phyloP scores from a whole-genome alignment of 2,329 filamentous ascomycete genomes.

The Chaetothyriales sp. region DNA sequence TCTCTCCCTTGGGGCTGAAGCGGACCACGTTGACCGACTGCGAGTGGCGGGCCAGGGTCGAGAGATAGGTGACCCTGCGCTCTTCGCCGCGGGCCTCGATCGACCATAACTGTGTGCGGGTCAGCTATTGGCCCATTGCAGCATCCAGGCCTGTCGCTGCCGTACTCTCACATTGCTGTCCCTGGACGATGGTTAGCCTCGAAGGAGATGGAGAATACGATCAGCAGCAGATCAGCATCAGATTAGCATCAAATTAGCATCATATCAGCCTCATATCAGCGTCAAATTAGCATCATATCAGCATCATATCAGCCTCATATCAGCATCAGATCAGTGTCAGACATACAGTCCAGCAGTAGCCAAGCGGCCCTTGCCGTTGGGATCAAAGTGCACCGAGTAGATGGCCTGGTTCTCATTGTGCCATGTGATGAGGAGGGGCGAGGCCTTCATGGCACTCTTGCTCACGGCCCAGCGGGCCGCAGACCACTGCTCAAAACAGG shows the following conservation, averaged over 20 bases:
- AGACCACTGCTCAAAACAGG: not conserved
- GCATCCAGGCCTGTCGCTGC: constrained; percentile 6
- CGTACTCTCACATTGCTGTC: constrained; percentile 90
- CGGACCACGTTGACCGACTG: constrained; percentile 96
- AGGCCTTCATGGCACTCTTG: constrained; percentile 64
- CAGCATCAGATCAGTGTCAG: too few relatives aligned
- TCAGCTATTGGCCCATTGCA: not conserved
- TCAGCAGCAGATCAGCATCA: too few relatives aligned
- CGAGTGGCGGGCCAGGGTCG: constrained; percentile 77
- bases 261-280: too few relatives aligned
- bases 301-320: too few relatives aligned
- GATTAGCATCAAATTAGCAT: too few relatives aligned
- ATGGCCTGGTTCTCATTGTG: constrained; percentile 94
- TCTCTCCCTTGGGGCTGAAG: constrained; percentile 87
- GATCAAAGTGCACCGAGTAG: constrained; percentile 95
- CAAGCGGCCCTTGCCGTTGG: constrained; percentile 75
- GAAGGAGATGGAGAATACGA: not conserved
- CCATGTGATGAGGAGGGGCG: constrained; percentile 95
- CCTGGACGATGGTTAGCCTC: constrained; percentile 19
- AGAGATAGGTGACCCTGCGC: constrained; percentile 78
- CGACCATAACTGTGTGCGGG: constrained; percentile 61
- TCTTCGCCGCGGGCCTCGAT: constrained; percentile 75
- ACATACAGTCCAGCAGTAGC: constrained; percentile 72
- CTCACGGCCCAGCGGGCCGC: not conserved
- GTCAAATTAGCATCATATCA: too few relatives aligned